These are phyloP conservation scores for Tremellales sp. DNA, from an alignment of 1,284 basidiomycete genomes.

Conservation along the genomic window DNA sequence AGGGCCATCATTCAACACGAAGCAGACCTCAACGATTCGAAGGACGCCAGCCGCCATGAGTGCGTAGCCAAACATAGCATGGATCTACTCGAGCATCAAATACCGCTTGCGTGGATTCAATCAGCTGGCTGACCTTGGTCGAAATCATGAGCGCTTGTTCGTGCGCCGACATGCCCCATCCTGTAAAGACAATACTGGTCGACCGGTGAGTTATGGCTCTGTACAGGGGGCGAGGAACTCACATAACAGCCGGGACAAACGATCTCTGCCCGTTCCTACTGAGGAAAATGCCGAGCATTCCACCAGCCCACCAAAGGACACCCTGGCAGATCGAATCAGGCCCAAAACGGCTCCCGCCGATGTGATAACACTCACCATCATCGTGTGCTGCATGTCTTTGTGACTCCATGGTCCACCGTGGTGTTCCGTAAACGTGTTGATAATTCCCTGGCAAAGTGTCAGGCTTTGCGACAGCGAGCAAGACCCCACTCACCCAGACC, in stretches of 20 bases:
- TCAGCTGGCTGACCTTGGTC: slow-evolving; percentile 57
- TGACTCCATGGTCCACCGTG: slow-evolving; percentile 75
- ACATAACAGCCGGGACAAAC: slow-evolving; percentile 80
- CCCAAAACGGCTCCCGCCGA: slow-evolving; percentile 51
- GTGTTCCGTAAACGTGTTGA: slow-evolving; percentile 94
- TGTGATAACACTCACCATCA: slow-evolving; percentile 46
- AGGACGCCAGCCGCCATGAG: slow-evolving; percentile 80
- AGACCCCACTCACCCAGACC: slow-evolving; percentile 66
- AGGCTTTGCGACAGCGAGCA: not conserved
- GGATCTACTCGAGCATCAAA: slow-evolving; percentile 60
- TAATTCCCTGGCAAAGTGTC: slow-evolving; percentile 47
- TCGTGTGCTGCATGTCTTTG: slow-evolving; percentile 92
- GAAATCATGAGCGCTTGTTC: slow-evolving; percentile 79
- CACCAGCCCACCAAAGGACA: slow-evolving; percentile 82
- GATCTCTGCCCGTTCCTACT: slow-evolving; percentile 79
- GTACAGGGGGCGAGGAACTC: slow-evolving; percentile 27
- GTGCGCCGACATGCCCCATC: slow-evolving; percentile 93
- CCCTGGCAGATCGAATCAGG: slow-evolving; percentile 47
- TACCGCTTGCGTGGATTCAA: not conserved
- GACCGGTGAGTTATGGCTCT: not conserved
- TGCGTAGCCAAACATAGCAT: slow-evolving; percentile 75
- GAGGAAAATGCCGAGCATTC: slow-evolving; percentile 79
- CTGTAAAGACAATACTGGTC: slow-evolving; percentile 74
- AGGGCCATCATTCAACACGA: slow-evolving; percentile 54
- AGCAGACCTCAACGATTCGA: slow-evolving; percentile 83